A percentile compares a stretch with the other conserved stretches of the same genome.
Conservation (phyloP, 768 basidiomycete species). For the Xerocomellus intermedius region DNA sequence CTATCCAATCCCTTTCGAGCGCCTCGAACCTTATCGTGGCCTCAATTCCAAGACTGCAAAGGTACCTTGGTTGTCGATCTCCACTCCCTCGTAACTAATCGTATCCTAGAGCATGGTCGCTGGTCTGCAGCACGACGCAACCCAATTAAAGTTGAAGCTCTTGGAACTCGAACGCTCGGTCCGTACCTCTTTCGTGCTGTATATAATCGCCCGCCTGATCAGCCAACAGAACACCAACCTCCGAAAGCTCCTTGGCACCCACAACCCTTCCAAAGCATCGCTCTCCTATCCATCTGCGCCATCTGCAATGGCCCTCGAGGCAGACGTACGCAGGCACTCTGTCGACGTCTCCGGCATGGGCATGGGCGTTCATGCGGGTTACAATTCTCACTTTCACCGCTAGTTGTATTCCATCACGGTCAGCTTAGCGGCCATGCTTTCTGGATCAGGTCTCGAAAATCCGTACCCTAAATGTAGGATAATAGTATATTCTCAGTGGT, state of each 20-base stretch:
- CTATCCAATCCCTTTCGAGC: conserved; percentile 54
- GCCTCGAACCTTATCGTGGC: conserved; percentile 62
- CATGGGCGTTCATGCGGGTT: conserved; percentile 24
- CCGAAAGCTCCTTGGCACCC: conserved; percentile 30
- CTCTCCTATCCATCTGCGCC: conserved; percentile 26
- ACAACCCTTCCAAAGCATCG: conserved; percentile 15
- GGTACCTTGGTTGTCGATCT: conserved; percentile 35
- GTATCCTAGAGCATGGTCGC: conserved; percentile 64
- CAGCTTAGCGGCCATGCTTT: background rate
- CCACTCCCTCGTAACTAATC: background rate
- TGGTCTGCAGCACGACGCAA: conserved; percentile 64
- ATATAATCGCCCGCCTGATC: background rate
- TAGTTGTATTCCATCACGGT: background rate
- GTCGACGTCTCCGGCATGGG: conserved; percentile 33
- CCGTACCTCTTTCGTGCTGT: conserved; percentile 4
- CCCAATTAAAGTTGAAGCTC: conserved; percentile 57
- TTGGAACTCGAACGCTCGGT: conserved; percentile 71
- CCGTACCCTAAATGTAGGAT: conserved; percentile 21
- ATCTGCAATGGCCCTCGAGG: conserved; percentile 30
- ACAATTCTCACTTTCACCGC: conserved; percentile 9
- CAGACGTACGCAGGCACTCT: conserved; percentile 34
- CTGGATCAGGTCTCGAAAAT: background rate
- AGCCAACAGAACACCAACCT: conserved; percentile 30
- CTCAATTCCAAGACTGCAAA: conserved; percentile 78
- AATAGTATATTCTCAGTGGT: conserved; percentile 10